Conservation (phyloP, 1,284 basidiomycete genomes). For the Leccinum laetum region DNA sequence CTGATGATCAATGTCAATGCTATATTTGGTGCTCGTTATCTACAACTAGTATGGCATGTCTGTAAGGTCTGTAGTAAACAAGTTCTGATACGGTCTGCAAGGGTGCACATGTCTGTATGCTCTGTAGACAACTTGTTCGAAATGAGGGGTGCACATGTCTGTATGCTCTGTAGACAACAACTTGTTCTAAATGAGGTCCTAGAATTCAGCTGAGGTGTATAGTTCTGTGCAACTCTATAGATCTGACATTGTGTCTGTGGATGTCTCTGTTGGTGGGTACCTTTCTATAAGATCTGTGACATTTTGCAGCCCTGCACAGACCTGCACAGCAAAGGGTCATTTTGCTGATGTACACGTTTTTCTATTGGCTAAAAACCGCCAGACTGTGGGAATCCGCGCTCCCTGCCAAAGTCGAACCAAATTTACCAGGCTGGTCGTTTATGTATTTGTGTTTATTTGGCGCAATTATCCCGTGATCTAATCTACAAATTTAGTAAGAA, state of each 20-base stretch:
- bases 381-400: too few species aligned
- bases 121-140: not conserved
- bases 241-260: not conserved
- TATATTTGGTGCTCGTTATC: not conserved
- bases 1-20: not conserved
- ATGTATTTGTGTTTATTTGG: too few species aligned
- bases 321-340: not conserved
- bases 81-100: not conserved
- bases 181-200: not conserved
- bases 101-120: not conserved
- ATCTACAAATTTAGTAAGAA: too few species aligned
- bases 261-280: too few species aligned
- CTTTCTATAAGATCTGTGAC: not conserved
- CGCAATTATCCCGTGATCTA: too few species aligned
- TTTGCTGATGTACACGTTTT: not conserved
- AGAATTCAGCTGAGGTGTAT: not conserved
- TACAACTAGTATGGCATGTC: not conserved
- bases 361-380: too few species aligned
- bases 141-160: not conserved
- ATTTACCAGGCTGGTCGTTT: too few species aligned
- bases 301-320: not conserved
- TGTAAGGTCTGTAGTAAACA: too few species aligned
- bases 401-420: too few species aligned
- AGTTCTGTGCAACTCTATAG: not conserved
- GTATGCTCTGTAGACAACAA: not conserved